These are phyloP conservation scores for Physcomitrium patens DNA, from an alignment of 225 moss, liverwort and hornwort genomes.

Conservation along the genomic window DNA sequence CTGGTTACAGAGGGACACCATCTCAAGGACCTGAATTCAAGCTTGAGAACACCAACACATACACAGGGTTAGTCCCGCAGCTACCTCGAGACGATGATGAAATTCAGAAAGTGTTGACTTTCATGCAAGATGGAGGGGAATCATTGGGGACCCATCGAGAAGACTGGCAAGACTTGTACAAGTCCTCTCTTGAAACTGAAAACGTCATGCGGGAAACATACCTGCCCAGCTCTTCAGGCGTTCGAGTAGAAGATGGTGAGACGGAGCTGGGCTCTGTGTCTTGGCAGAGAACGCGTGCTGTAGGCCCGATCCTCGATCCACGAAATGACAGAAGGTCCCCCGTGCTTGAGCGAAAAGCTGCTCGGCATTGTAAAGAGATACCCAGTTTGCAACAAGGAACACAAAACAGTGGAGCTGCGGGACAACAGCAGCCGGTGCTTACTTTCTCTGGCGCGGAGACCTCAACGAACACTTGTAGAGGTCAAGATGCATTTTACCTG, in stretches of 20 bases:
- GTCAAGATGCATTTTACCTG: slow-evolving; percentile 20
- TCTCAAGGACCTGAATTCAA: slow-evolving; percentile 32
- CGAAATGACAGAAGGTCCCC: slow-evolving; percentile 42
- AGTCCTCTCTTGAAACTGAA: slow-evolving; percentile 1
- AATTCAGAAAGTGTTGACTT: slow-evolving; percentile 28
- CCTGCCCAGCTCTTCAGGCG: not conserved
- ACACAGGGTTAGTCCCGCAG: not conserved
- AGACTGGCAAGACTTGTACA: slow-evolving; percentile 22
- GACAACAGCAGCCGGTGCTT: slow-evolving; percentile 5
- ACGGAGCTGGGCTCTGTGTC: slow-evolving; percentile 28
- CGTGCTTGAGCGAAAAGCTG: slow-evolving; percentile 42
- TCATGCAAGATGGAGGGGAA: slow-evolving; percentile 26
- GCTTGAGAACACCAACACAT: not conserved
- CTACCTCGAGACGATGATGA: slow-evolving; percentile 6
- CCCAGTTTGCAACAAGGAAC: not conserved
- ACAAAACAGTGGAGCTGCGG: not conserved
- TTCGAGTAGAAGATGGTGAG: not conserved
- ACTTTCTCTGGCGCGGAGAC: not conserved
- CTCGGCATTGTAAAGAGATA: slow-evolving; percentile 41
- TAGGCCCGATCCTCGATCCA: not conserved
- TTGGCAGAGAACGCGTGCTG: slow-evolving; percentile 38
- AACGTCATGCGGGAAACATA: not conserved
- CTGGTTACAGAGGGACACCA: slow-evolving; percentile 20
- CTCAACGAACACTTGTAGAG: not conserved
- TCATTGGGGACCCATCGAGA: slow-evolving; percentile 15